These are phyloP conservation scores for Cyamopsis tetragonoloba DNA, from an alignment of 306 rosid genomes.

Conservation along the genomic window DNA sequence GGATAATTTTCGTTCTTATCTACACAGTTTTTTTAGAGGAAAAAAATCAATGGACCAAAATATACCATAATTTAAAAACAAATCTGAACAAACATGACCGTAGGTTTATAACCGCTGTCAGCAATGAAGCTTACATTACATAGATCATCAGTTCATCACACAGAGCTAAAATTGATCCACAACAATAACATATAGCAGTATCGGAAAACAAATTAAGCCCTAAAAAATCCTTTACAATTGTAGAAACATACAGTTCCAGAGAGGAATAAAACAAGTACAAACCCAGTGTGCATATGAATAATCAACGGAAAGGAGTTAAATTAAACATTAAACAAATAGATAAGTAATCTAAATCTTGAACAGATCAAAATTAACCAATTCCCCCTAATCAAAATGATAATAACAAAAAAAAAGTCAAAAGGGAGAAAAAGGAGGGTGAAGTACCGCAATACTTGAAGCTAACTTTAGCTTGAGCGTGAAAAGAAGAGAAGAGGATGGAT, in stretches of 20 bases:
- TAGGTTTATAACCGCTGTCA: background rate
- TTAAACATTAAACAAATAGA: background rate
- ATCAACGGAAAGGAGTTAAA: background rate
- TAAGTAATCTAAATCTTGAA: background rate
- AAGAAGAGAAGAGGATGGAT: constrained; percentile 23
- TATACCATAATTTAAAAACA: background rate
- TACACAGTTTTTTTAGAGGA: constrained; percentile 19
- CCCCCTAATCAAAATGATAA: background rate
- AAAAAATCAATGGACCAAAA: background rate
- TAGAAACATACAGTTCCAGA: background rate
- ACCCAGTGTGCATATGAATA: background rate
- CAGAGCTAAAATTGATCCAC: background rate
- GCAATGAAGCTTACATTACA: too few species aligned
- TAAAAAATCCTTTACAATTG: background rate
- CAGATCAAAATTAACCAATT: background rate
- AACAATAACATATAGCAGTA: background rate
- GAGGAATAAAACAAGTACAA: background rate
- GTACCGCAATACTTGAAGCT: constrained; percentile 64
- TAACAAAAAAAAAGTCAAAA: background rate
- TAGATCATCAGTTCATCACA: too few species aligned
- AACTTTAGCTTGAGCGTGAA: constrained; percentile 41
- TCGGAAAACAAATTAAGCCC: background rate
- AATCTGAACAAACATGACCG: constrained; percentile 5
- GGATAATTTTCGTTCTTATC: constrained; percentile 56
- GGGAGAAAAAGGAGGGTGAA: background rate